These are phyloP conservation scores for Cornus kousa DNA, from an alignment of 148 eudicot genomes.

Conservation along the genomic window DNA sequence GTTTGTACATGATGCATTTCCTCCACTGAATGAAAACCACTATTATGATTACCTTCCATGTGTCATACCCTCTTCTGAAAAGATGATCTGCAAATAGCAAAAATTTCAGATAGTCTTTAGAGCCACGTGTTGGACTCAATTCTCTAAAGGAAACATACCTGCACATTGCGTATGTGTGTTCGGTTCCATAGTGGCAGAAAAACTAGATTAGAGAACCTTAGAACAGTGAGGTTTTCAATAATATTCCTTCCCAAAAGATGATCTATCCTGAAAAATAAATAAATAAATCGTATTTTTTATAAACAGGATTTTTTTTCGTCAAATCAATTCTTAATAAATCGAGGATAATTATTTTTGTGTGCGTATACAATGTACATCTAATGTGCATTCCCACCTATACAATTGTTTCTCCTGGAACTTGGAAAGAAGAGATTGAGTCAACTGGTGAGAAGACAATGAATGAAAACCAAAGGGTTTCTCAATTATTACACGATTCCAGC, in stretches of 20 bases:
- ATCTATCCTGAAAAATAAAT: conserved; percentile 40
- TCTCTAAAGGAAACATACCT: conserved; percentile 17
- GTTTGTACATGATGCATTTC: background rate
- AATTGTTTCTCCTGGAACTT: conserved; percentile 31
- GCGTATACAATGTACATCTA: background rate
- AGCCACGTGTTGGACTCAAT: background rate
- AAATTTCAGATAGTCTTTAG: background rate
- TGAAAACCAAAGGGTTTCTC: conserved; percentile 44
- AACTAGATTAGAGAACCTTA: conserved; percentile 42
- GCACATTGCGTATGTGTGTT: conserved; percentile 36
- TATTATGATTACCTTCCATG: conserved; percentile 20
- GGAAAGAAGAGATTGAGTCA: conserved; percentile 30
- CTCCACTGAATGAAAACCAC: background rate
- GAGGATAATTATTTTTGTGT: background rate
- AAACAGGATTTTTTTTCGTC: background rate
- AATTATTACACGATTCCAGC: conserved; percentile 39
- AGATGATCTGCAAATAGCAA: conserved; percentile 13
- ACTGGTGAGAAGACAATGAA: conserved; percentile 21
- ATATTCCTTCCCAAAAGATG: conserved; percentile 42
- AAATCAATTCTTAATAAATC: too few relatives aligned
- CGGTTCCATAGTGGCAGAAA: conserved; percentile 42
- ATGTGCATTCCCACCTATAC: conserved; percentile 18
- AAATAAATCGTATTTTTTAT: background rate
- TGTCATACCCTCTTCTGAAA: conserved; percentile 24
- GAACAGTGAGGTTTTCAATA: conserved; percentile 40